Percentiles rank a stretch among this genome's conserved stretches.
These are phyloP conservation scores for Boletus patriciae DNA, from an alignment of 768 basidiomycete species.

Conservation along the genomic window DNA sequence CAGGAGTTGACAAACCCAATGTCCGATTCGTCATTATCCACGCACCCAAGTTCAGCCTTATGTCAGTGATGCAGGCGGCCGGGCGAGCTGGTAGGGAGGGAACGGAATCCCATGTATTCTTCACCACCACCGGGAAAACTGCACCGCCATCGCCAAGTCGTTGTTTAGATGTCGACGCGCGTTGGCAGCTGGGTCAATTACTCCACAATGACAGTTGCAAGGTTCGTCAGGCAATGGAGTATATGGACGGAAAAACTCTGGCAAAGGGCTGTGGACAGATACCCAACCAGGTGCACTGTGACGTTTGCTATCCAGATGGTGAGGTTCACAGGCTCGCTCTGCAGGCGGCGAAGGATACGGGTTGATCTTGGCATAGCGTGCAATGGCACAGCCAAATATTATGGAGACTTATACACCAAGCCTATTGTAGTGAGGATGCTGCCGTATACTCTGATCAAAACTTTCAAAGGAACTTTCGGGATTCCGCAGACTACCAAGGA, in stretches of 20 bases:
- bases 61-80: constrained; percentile 1
- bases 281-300: constrained; percentile 3
- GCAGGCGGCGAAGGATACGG: background rate
- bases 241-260: background rate
- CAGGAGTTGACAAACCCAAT: constrained; percentile 2
- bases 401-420: no score
- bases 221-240: background rate
- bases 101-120: background rate
- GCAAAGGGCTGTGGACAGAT: constrained; percentile 1
- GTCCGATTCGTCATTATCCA: background rate
- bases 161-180: background rate
- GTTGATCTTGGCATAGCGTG: no score
- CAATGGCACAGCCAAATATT: no score
- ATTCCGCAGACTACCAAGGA: no score
- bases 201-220: background rate
- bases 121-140: background rate
- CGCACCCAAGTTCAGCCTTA: background rate
- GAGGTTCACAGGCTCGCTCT: background rate
- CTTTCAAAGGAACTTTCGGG: no score
- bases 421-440: no score
- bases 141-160: background rate
- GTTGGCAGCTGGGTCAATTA: background rate
- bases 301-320: background rate
- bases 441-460: no score
- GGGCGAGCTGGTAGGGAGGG: background rate